Percentiles rank a stretch among this genome's conserved stretches.
These are phyloP conservation scores for Xylariaceae sp. DNA, from an alignment of 2,329 filamentous ascomycete genomes.

Conservation along the genomic window DNA sequence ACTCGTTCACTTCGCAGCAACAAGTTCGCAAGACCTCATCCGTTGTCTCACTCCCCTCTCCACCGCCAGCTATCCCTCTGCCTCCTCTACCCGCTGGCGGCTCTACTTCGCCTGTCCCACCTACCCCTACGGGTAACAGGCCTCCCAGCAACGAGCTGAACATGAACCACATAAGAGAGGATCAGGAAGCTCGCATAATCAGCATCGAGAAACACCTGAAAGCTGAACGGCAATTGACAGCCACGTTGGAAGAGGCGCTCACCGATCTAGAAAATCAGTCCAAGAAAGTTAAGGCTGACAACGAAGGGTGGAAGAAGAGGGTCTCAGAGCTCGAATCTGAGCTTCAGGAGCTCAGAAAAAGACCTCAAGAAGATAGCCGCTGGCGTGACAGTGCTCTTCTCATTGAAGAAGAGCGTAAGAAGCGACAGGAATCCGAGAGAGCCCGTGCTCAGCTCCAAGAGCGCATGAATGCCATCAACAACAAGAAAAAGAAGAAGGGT, in stretches of 20 bases:
- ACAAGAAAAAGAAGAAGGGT: constrained; percentile 94
- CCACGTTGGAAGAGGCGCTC: constrained; percentile 91
- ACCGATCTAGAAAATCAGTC: constrained; percentile 90
- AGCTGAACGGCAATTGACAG: constrained; percentile 93
- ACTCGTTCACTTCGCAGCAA: constrained; percentile 58
- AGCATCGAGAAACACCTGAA: constrained; percentile 96
- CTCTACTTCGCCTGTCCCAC: constrained; percentile 48
- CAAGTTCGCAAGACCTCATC: constrained; percentile 77
- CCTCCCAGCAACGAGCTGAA: constrained; percentile 79
- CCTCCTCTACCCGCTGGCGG: constrained; percentile 75
- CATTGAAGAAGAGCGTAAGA: constrained; percentile 94
- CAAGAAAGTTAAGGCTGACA: constrained; percentile 87
- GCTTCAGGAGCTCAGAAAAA: constrained; percentile 63
- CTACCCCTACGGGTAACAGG: constrained; percentile 58
- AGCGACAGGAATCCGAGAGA: constrained; percentile 84
- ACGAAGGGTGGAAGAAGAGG: constrained; percentile 87
- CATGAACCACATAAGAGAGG: constrained; percentile 80
- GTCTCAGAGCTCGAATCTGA: constrained; percentile 72
- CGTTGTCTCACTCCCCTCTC: constrained; percentile 81
- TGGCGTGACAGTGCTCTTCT: constrained; percentile 71
- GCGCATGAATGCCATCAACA: constrained; percentile 86
- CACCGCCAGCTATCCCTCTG: constrained; percentile 92
- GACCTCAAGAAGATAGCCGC: constrained; percentile 53
- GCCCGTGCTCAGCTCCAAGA: constrained; percentile 88
- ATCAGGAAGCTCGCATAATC: constrained; percentile 90